phyloP scores from a whole-genome alignment of 495 filamentous ascomycete genomes.

The Annulohypoxylon stygium region DNA sequence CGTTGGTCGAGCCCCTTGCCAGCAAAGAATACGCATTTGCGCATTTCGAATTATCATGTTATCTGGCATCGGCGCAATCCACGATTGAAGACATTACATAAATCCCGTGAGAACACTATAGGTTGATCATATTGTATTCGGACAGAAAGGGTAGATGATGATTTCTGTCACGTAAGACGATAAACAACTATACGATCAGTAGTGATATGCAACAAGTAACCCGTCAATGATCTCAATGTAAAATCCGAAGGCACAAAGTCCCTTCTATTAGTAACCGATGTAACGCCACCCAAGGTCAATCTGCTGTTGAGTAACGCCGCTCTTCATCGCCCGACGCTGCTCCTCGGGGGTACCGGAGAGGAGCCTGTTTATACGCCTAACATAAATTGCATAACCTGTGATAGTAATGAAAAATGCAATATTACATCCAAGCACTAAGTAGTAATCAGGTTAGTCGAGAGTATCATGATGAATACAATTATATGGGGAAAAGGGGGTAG shows the following conservation, averaged over 20 bases:
- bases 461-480: not conserved
- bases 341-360: not conserved
- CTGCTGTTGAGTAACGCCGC: conserved; percentile 11
- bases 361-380: not conserved
- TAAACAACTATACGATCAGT: not conserved
- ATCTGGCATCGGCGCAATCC: not conserved
- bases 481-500: not conserved
- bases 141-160: too few species aligned
- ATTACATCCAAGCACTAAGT: not conserved
- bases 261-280: not conserved
- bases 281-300: conserved; percentile 8
- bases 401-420: not conserved
- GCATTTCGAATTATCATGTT: not conserved
- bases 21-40: not conserved
- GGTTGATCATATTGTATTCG: too few species aligned
- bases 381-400: conserved; percentile 1
- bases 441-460: not conserved
- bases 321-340: conserved; percentile 10
- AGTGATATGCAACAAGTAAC: too few species aligned
- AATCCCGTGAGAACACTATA: too few species aligned
- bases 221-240: too few species aligned
- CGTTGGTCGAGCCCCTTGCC: not conserved
- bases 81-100: not conserved
- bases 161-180: not conserved
- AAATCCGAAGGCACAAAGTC: too few species aligned